Conservation (phyloP, 768 basidiomycete species). For the Trametes villosa region DNA sequence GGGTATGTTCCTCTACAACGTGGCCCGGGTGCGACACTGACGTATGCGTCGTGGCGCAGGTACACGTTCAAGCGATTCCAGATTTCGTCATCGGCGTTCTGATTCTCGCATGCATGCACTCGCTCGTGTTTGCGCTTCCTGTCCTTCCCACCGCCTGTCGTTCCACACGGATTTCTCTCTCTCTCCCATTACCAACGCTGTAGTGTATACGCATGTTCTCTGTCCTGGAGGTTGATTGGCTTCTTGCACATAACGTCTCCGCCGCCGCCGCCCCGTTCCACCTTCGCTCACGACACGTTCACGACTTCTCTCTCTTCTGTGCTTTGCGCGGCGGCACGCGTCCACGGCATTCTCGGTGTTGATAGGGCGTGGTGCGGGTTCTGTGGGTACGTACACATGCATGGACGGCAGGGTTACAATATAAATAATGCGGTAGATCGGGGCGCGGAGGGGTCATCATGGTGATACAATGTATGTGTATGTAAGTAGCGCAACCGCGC, state of each 20-base stretch:
- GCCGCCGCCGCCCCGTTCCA: neutral
- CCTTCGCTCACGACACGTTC: slow-evolving; percentile 13
- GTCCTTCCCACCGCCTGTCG: neutral
- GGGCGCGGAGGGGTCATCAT: neutral
- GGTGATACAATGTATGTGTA: slow-evolving; percentile 18
- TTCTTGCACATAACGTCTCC: neutral
- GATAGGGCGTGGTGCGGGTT: slow-evolving; percentile 4
- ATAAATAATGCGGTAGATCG: slow-evolving; percentile 15
- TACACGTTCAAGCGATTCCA: slow-evolving; percentile 83
- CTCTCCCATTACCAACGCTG: slow-evolving; percentile 3
- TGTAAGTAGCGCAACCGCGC: neutral
- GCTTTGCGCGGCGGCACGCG: neutral
- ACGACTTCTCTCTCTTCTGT: neutral
- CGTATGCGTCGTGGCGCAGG: slow-evolving; percentile 38
- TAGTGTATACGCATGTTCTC: slow-evolving; percentile 6
- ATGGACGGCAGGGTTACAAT: slow-evolving; percentile 16
- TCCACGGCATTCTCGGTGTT: neutral
- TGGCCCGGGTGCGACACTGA: neutral
- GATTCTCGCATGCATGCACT: slow-evolving; percentile 6
- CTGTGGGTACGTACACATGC: slow-evolving; percentile 12
- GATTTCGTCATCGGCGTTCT: slow-evolving; percentile 62
- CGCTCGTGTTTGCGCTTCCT: neutral
- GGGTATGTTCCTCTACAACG: slow-evolving; percentile 39
- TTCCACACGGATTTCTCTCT: slow-evolving; percentile 5
- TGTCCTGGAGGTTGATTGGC: neutral